These are phyloP conservation scores for Talaromyces marneffei DNA, from an alignment of 2,329 filamentous ascomycete genomes.

Conservation along the genomic window DNA sequence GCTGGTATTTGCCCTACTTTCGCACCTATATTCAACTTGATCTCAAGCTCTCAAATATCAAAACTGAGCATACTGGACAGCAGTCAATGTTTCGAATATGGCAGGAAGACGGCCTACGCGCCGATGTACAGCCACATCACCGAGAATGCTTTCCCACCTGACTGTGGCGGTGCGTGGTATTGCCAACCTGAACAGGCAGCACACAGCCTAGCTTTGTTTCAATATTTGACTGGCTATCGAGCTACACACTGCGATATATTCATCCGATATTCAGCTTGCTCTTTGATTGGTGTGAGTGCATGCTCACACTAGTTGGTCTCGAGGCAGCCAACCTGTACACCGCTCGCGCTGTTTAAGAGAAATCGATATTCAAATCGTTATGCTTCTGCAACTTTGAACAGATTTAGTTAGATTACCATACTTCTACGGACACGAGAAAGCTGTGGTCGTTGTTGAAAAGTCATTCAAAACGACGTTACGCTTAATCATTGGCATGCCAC, in stretches of 20 bases:
- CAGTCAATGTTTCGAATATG: not conserved
- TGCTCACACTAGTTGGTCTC: not conserved
- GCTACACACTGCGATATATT: not conserved
- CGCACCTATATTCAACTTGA: not conserved
- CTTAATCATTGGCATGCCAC: slow-evolving; percentile 49
- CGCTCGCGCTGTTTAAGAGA: not conserved
- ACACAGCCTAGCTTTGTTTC: slow-evolving; percentile 1
- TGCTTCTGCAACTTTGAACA: not conserved
- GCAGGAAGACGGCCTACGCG: slow-evolving; percentile 11
- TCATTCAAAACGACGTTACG: not conserved
- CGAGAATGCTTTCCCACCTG: slow-evolving; percentile 4
- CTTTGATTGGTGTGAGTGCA: not conserved
- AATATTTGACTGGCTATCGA: not conserved
- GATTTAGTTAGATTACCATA: not conserved
- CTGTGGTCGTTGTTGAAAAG: not conserved
- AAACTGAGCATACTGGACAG: too few relatives aligned
- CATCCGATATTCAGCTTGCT: not conserved
- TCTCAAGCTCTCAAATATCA: not conserved
- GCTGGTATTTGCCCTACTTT: not conserved
- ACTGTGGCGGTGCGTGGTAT: slow-evolving; percentile 9
- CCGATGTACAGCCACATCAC: slow-evolving; percentile 8
- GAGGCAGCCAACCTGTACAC: not conserved
- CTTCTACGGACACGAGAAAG: not conserved
- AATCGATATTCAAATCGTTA: not conserved
- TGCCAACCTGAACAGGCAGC: slow-evolving; percentile 1